Conservation (phyloP, 352 stramenopile species). For the Phytophthora sp. region DNA sequence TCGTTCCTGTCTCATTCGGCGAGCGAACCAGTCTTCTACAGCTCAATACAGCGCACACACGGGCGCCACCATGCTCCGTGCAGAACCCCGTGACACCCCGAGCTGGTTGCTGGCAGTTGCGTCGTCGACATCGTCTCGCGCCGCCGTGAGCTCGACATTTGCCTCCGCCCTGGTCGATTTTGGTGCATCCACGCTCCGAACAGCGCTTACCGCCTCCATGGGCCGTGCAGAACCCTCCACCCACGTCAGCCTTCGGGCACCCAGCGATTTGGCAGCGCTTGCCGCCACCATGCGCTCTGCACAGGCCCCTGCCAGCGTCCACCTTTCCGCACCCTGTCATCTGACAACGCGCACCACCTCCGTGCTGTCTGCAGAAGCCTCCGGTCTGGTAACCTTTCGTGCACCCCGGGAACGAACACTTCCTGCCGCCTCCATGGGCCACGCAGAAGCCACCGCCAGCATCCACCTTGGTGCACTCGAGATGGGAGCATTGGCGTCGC, state of each 20-base stretch:
- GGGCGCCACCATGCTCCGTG: slow-evolving; percentile 65
- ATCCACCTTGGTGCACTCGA: slow-evolving; percentile 74
- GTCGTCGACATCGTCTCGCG: slow-evolving; percentile 58
- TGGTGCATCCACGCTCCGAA: slow-evolving; percentile 67
- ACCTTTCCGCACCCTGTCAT: slow-evolving; percentile 77
- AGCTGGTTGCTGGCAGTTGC: slow-evolving; percentile 64
- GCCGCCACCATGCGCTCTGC: slow-evolving; percentile 74
- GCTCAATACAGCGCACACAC: slow-evolving; percentile 59
- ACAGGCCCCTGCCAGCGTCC: slow-evolving; percentile 76
- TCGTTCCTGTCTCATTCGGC: slow-evolving; percentile 34
- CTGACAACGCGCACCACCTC: slow-evolving; percentile 79
- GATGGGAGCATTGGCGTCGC: slow-evolving; percentile 59
- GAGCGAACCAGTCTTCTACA: slow-evolving; percentile 70
- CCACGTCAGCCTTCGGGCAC: slow-evolving; percentile 82
- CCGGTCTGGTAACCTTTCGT: slow-evolving; percentile 82
- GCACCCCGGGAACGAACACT: slow-evolving; percentile 75
- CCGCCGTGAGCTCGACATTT: slow-evolving; percentile 83
- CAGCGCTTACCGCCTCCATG: slow-evolving; percentile 83
- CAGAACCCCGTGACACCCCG: slow-evolving; percentile 65
- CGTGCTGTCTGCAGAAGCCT: slow-evolving; percentile 78
- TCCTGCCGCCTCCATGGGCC: slow-evolving; percentile 83
- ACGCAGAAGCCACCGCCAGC: slow-evolving; percentile 84
- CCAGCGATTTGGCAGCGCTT: slow-evolving; percentile 63
- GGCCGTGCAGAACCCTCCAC: slow-evolving; percentile 80
- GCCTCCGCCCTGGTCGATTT: slow-evolving; percentile 84